These are phyloP conservation scores for Sutorius australiensis DNA, from an alignment of 768 basidiomycete genomes.

Conservation along the genomic window DNA sequence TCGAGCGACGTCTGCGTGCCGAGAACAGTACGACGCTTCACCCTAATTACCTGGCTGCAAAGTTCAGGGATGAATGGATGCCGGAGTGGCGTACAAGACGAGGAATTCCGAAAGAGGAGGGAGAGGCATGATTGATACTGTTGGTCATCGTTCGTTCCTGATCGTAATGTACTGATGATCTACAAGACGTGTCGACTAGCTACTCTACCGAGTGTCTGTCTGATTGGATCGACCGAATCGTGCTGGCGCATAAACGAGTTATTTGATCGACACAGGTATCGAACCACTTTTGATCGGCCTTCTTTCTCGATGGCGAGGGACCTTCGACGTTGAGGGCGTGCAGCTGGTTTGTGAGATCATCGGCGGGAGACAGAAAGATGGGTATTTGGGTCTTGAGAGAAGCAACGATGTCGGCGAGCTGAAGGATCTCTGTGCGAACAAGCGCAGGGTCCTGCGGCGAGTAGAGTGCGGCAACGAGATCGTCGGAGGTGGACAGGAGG, in stretches of 20 bases:
- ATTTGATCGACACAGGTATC: constrained; percentile 63
- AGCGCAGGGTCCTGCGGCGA: constrained; percentile 51
- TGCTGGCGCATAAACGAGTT: constrained; percentile 36
- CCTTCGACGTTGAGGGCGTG: constrained; percentile 19
- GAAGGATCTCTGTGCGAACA: constrained; percentile 38
- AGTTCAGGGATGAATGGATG: constrained; percentile 53
- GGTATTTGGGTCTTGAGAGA: constrained; percentile 33
- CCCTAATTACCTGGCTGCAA: constrained; percentile 58
- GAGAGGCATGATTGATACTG: constrained; percentile 26
- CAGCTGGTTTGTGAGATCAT: constrained; percentile 26
- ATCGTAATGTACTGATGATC: constrained; percentile 16
- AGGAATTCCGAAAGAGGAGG: constrained; percentile 27
- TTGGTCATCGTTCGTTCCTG: not conserved
- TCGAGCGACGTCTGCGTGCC: constrained; percentile 52
- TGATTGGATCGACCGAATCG: constrained; percentile 25
- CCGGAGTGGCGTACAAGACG: constrained; percentile 32
- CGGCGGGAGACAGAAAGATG: constrained; percentile 21
- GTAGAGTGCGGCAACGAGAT: constrained; percentile 65
- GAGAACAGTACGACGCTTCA: constrained; percentile 54
- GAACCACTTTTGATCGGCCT: constrained; percentile 56
- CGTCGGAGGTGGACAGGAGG: constrained; percentile 57
- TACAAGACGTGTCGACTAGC: constrained; percentile 9
- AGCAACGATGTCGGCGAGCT: constrained; percentile 37
- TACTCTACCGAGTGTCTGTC: constrained; percentile 6
- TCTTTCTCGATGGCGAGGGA: constrained; percentile 21